Base-by-base conservation (phyloP, 2,329 filamentous ascomycete genomes). In the Fusarium globosum region DNA sequence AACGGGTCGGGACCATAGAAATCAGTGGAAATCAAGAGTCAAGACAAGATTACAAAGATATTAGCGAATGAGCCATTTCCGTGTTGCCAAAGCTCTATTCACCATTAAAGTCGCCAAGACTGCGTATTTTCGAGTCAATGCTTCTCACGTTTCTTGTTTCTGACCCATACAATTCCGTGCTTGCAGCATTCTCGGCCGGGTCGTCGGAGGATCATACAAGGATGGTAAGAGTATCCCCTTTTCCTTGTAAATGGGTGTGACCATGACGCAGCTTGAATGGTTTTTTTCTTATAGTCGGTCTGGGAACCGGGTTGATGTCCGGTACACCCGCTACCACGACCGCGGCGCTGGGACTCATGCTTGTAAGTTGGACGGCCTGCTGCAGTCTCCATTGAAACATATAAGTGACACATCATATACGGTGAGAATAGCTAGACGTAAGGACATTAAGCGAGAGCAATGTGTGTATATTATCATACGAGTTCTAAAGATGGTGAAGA, bases 301-400 rank as follows among this genome's bases (percentile, higher is more conserved):
- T 56, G 62, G n/a, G n/a, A 58, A 43, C 21, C 33, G 51, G 61
- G n/a, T 30, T 42, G 43, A 33, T 61, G 38, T n/a, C 65, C 45
- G 51, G 51, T 33, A 33, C 35, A 61, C 60, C 69, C 66, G 61
- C 45, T 62, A 57, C 71, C 71, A 68, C 55, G 42, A 46, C 68
- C 72, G 57, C 56, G 72, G 61, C 28, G 35, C 57, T 46, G 71
- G 68, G 63, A 66, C 41, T 48, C 33, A 26, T 66, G 42, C 28
- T 52, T 36, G 56, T 53, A 67, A 49, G 28, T 49, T 49, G 46
- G 28, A 33, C 42, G 30, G 45, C n/a, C 43, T 68, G 36, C 39
- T 63, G 23, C 33, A 41, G 38, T 26, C 38, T 33, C 26, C 28
- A 28, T 56, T 43, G 39, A 35, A 38, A 41, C 20, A 28, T 46